Percentiles rank a stretch among this genome's conserved stretches.
These are phyloP conservation scores for Conticribra weissflogii DNA, from an alignment of 108 stramenopile genomes.

Conservation along the genomic window DNA sequence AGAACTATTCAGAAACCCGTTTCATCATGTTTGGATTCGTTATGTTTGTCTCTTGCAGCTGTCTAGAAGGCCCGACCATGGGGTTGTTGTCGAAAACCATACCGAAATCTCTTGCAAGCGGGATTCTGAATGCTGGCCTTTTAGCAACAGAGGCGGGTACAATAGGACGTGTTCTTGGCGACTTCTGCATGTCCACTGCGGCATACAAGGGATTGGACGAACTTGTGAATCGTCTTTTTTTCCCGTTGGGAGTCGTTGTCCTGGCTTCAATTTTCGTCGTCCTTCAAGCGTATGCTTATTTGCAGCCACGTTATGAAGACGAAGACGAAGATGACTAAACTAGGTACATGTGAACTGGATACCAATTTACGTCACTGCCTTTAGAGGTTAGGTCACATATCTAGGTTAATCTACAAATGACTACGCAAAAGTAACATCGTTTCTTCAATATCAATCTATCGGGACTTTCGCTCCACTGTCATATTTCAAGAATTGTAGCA, in stretches of 20 bases:
- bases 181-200: slow-evolving; percentile 51
- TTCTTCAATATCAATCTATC: too few species aligned
- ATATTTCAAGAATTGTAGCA: slow-evolving; percentile 45
- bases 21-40: slow-evolving; percentile 58
- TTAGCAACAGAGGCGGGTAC: slow-evolving; percentile 93
- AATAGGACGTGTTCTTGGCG: slow-evolving; percentile 77
- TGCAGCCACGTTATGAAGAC: slow-evolving; percentile 40
- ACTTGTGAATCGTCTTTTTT: slow-evolving; percentile 45
- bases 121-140: slow-evolving; percentile 89
- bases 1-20: slow-evolving; percentile 47
- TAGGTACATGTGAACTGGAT: neutral
- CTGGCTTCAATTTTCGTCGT: slow-evolving; percentile 15
- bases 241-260: slow-evolving; percentile 29
- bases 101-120: slow-evolving; percentile 72
- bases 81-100: slow-evolving; percentile 86
- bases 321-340: slow-evolving; percentile 40
- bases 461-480: too few species aligned
- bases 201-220: slow-evolving; percentile 49
- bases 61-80: slow-evolving; percentile 80
- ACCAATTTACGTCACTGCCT: too few species aligned
- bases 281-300: slow-evolving; percentile 13
- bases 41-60: slow-evolving; percentile 65
- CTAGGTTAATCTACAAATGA: too few species aligned
- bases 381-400: too few species aligned
- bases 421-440: too few species aligned